phyloP scores from a whole-genome alignment of 1,139 yeast genomes.

The Magnusiomyces tetraspermus region DNA sequence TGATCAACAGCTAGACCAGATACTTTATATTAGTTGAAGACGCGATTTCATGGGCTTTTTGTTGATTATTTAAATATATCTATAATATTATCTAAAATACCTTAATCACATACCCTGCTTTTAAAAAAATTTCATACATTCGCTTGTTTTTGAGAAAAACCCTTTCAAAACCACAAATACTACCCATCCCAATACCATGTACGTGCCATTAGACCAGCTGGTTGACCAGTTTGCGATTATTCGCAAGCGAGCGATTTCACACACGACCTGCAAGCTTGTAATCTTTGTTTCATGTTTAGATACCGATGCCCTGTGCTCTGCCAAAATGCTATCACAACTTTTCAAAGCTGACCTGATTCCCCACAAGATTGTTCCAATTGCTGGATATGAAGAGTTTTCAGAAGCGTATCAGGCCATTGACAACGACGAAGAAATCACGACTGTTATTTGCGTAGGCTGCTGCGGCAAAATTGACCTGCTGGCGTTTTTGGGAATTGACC shows the following conservation, averaged over 20 bases:
- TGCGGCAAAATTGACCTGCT: constrained; percentile 93
- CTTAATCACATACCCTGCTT: too few relatives aligned
- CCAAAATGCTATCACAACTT: constrained; percentile 61
- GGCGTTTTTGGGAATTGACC: constrained; percentile 59
- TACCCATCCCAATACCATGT: constrained; percentile 20
- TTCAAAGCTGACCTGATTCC: constrained; percentile 77
- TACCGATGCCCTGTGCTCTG: constrained; percentile 87
- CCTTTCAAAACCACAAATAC: background rate
- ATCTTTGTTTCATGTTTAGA: constrained; percentile 84
- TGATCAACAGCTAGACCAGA: background rate
- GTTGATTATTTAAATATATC: too few relatives aligned
- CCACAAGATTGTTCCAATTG: constrained; percentile 86
- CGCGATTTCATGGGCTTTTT: too few relatives aligned
- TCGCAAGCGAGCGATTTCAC: constrained; percentile 43
- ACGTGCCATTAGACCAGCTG: constrained; percentile 27
- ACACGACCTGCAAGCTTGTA: constrained; percentile 81
- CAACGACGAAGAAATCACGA: constrained; percentile 46
- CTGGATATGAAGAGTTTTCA: constrained; percentile 76
- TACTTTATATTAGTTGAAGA: too few relatives aligned
- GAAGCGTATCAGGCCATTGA: constrained; percentile 56
- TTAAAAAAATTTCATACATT: too few relatives aligned
- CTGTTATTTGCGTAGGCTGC: constrained; percentile 77
- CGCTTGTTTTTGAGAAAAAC: too few relatives aligned
- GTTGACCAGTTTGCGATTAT: constrained; percentile 26
- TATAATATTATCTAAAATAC: too few relatives aligned